Conservation (phyloP, 306 rosid genomes). For the Glycine tomentella region DNA sequence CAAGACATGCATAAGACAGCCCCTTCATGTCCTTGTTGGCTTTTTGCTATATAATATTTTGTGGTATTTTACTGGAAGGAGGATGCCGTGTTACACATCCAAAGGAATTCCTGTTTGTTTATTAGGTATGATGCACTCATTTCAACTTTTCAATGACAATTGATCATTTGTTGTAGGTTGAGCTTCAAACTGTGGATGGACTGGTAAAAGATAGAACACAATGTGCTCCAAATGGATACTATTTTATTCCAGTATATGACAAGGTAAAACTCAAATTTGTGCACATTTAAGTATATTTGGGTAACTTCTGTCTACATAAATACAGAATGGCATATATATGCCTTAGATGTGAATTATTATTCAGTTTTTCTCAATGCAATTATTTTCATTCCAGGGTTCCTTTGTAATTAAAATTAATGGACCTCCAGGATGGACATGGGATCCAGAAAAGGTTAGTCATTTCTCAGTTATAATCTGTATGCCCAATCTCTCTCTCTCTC, state of each 20-base stretch:
- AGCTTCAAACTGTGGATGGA: constrained; percentile 94
- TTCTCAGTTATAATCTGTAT: constrained; percentile 31
- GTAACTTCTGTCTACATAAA: constrained; percentile 11
- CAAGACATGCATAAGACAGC: not conserved
- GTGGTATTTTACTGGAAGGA: constrained; percentile 7
- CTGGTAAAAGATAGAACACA: constrained; percentile 93
- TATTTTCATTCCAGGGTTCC: constrained; percentile 74
- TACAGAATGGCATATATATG: not conserved
- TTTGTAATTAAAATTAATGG: constrained; percentile 84
- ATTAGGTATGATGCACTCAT: not conserved
- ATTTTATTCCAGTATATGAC: constrained; percentile 98
- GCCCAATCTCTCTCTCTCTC: constrained; percentile 1
- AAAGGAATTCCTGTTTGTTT: constrained; percentile 26
- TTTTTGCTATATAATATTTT: not conserved
- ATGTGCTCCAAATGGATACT: constrained; percentile 98
- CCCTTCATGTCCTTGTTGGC: not conserved
- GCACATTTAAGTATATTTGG: constrained; percentile 24
- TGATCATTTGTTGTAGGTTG: constrained; percentile 71
- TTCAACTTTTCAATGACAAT: constrained; percentile 4
- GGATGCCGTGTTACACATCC: constrained; percentile 14
- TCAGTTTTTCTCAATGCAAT: constrained; percentile 48
- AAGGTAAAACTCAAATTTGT: constrained; percentile 64
- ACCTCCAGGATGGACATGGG: constrained; percentile 98
- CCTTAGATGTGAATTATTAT: constrained; percentile 2
- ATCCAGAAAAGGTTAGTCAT: constrained; percentile 79